Evolutionary conservation across 2,329 filamentous ascomycete genomes (phyloP).

Genomic region (Aspergillus ochraceoroseus): DNA sequence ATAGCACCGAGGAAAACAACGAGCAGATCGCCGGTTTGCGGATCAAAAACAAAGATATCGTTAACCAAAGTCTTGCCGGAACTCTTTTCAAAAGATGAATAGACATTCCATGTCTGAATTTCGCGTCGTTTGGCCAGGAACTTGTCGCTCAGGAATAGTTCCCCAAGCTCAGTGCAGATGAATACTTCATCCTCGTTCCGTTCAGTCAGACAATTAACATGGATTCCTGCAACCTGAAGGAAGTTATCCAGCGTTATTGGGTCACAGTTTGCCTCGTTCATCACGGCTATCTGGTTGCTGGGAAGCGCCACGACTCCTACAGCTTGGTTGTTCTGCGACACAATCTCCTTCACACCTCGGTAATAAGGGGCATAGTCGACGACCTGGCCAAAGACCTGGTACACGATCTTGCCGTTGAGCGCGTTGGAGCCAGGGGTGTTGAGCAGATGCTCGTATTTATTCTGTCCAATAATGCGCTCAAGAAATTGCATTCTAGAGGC

Average conservation of each 20-base stretch:
- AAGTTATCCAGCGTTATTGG: constrained; percentile 26
- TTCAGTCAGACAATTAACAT: constrained; percentile 29
- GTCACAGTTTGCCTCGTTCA: constrained; percentile 24
- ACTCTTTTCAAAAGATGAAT: no score
- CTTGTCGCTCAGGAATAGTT: neutral
- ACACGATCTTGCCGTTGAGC: neutral
- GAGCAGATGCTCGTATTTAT: no score
- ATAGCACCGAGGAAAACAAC: neutral
- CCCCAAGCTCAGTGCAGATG: constrained; percentile 20
- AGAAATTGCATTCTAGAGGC: no score
- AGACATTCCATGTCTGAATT: neutral
- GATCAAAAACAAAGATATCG: constrained; percentile 3
- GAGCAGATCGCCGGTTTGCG: neutral
- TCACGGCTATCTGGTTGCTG: neutral
- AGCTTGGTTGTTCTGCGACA: constrained; percentile 11
- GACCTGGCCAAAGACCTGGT: neutral
- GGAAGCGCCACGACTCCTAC: constrained; percentile 17
- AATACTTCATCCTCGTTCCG: constrained; percentile 22
- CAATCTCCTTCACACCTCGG: neutral
- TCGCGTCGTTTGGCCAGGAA: neutral
- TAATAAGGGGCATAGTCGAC: constrained; percentile 2
- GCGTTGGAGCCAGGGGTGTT: neutral
- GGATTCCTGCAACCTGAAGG: constrained; percentile 32
- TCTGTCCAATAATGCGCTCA: no score
- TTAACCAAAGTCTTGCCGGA: no score